Evolutionary conservation across 192 early-diverging fungal genomes (phyloP), one percentile per base, ranked within the genome.

Genomic region (Mortierella alpina): DNA sequence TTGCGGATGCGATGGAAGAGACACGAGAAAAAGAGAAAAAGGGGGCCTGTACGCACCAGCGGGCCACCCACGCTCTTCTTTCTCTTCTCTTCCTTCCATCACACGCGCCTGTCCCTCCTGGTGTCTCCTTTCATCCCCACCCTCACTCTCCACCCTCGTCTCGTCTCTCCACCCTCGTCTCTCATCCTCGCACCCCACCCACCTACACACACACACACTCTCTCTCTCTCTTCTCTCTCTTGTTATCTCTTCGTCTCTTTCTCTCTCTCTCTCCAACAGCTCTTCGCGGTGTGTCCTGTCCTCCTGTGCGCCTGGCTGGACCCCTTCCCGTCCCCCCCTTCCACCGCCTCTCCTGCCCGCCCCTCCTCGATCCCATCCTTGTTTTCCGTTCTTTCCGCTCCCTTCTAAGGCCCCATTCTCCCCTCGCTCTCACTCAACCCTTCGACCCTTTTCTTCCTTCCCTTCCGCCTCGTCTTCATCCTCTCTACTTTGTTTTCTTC

Each of bases 201-300:
- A 54, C 49, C n/a, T n/a, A n/a, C n/a, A n/a, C n/a, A n/a, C 66
- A 18, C 54, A 7, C 31, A 54, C 49, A 22, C 40, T 60, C 68
- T 12, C 58, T 23, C 47, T 49, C 50, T 46, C 50, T 62, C 56
- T 46, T 22, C 13, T 41, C 31, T 17, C 46, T 52, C 11, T 14
- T 41, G 5, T 45, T 7, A 6, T 20, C 15, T 53, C 57, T 31
- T 58, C 0, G 2, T 7, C 44, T 15, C 22, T 56, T n/a, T 6
- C 13, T 9, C 3, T 46, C 45, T 15, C 54, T n/a, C 12, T 31
- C 31, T 3, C 31, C 3, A 3, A 3, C 31, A 31, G 31, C 31
- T 31, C 31, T 1, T 31, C 31, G 31, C 31, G 31, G 31, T 3
- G 31, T 31, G 31, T 31, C 3, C 31, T 31, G 31, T 31, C 31